These are phyloP conservation scores for Hyphopichia wangnamkhiaoensis DNA, from an alignment of 1,139 yeast genomes.

Conservation along the genomic window DNA sequence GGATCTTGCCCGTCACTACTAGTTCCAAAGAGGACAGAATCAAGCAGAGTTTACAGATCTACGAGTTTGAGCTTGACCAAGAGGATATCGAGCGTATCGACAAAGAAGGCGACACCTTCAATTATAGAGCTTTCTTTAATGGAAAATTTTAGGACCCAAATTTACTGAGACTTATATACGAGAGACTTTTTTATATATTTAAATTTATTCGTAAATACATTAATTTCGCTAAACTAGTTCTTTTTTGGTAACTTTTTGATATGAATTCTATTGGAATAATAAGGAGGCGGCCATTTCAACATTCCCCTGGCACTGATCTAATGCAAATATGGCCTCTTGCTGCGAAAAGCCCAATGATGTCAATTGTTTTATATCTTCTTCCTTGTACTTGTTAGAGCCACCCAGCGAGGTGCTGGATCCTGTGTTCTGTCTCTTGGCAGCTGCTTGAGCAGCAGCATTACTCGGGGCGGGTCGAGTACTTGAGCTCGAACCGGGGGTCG, in stretches of 20 bases:
- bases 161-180: no score
- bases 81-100: constrained; percentile 30
- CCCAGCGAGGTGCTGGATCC: constrained; percentile 9
- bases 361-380: constrained; percentile 53
- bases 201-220: neutral
- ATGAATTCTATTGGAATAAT: constrained; percentile 44
- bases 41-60: constrained; percentile 53
- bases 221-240: neutral
- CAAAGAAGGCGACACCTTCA: constrained; percentile 24
- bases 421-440: constrained; percentile 25
- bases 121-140: constrained; percentile 24
- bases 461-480: constrained; percentile 13
- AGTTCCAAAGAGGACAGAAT: constrained; percentile 62
- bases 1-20: constrained; percentile 58
- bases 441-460: constrained; percentile 28
- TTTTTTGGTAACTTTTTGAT: neutral
- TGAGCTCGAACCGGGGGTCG: constrained; percentile 13
- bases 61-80: constrained; percentile 42
- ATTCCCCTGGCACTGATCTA: constrained; percentile 69
- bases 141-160: no score
- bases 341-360: constrained; percentile 71
- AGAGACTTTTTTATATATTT: neutral
- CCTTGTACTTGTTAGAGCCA: constrained; percentile 26
- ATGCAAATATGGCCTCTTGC: constrained; percentile 63
- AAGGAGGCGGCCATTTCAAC: constrained; percentile 84